Evolutionary conservation across 1,284 basidiomycete genomes (phyloP).

Genomic region (Tylopilus orsonianus): DNA sequence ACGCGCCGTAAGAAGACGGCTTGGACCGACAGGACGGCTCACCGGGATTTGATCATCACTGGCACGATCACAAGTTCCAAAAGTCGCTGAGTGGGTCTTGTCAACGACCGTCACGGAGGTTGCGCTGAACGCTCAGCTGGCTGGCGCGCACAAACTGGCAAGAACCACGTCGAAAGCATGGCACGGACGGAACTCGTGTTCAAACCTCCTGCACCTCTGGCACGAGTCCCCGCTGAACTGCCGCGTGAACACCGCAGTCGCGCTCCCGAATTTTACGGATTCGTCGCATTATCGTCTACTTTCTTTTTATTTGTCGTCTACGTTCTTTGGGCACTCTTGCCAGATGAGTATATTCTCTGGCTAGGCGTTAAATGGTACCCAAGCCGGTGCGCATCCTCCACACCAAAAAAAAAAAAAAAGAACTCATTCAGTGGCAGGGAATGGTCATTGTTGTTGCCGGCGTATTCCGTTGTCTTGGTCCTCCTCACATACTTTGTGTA

Average conservation of each 20-base stretch:
- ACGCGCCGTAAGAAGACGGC: no score
- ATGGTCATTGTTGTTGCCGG: constrained; percentile 84
- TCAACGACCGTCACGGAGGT: constrained; percentile 21
- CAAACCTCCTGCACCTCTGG: constrained; percentile 53
- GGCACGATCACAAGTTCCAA: neutral
- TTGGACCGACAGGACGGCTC: constrained; percentile 13
- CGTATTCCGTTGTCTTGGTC: constrained; percentile 72
- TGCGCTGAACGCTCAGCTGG: constrained; percentile 18
- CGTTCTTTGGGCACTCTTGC: constrained; percentile 63
- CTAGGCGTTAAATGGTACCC: constrained; percentile 84
- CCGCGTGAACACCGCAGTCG: constrained; percentile 52
- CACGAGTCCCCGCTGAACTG: constrained; percentile 46
- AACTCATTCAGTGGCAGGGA: constrained; percentile 45
- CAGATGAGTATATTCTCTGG: constrained; percentile 56
- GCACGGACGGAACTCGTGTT: constrained; percentile 41
- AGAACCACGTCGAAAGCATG: neutral
- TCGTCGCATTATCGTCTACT: constrained; percentile 80
- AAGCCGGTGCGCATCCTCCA: constrained; percentile 62
- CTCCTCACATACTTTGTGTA: constrained; percentile 80
- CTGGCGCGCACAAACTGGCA: no score
- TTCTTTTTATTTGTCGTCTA: constrained; percentile 71
- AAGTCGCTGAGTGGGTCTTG: constrained; percentile 8
- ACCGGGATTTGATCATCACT: neutral
- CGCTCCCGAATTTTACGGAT: constrained; percentile 84
- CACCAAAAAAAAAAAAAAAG: neutral